Percentiles rank a stretch among this genome's conserved stretches.
Conservation (phyloP, 306 rosid genomes). For the Crataegus laevigata region DNA sequence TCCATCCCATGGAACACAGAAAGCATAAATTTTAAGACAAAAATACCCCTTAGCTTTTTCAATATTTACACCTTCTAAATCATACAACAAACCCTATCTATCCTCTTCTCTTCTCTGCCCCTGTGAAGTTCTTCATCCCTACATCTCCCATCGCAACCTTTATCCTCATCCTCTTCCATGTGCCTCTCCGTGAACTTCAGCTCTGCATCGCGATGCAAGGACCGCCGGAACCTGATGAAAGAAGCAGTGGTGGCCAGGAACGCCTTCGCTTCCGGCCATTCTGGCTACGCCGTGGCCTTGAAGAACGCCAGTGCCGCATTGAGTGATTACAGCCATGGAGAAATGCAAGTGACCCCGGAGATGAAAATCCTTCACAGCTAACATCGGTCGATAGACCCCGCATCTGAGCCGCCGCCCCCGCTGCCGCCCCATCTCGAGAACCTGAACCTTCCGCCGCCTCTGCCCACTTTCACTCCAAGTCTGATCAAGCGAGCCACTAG, state of each 20-base stretch:
- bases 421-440: slow-evolving; percentile 41
- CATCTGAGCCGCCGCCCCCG: slow-evolving; percentile 41
- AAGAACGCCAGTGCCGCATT: slow-evolving; percentile 86
- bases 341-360: slow-evolving; percentile 30
- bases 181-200: too few species aligned
- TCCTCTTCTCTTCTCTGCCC: too few species aligned
- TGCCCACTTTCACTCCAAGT: slow-evolving; percentile 55
- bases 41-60: too few species aligned
- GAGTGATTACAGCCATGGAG: slow-evolving; percentile 73
- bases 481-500: slow-evolving; percentile 49
- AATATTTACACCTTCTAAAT: too few species aligned
- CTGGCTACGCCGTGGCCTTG: slow-evolving; percentile 58
- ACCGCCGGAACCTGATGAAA: slow-evolving; percentile 51
- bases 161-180: too few species aligned
- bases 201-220: slow-evolving; percentile 74
- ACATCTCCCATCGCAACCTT: too few species aligned
- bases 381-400: slow-evolving; percentile 16
- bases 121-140: too few species aligned
- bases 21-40: too few species aligned
- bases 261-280: slow-evolving; percentile 79
- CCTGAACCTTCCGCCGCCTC: slow-evolving; percentile 47
- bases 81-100: too few species aligned
- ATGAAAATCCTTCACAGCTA: slow-evolving; percentile 10
- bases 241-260: slow-evolving; percentile 72
- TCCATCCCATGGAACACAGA: too few species aligned